phyloP scores from a whole-genome alignment of 2,329 filamentous ascomycete species.

The Stachybotrys elegans region DNA sequence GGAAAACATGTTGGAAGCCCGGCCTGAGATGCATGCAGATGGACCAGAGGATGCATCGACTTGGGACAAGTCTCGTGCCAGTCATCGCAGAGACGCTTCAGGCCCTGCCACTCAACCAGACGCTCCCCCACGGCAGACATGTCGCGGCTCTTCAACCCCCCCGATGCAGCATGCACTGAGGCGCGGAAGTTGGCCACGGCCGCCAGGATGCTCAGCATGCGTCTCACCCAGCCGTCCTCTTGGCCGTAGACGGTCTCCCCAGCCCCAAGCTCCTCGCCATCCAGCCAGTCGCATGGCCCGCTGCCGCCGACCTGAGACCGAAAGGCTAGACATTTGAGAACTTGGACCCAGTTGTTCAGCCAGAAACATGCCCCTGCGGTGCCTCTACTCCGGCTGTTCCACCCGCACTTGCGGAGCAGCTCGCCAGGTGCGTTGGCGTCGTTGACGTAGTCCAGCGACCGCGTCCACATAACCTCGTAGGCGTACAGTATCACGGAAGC shows the following conservation, averaged over 20 bases:
- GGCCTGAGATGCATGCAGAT: slow-evolving; percentile 64
- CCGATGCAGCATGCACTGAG: no score
- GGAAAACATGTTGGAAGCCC: slow-evolving; percentile 77
- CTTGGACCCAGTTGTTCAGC: slow-evolving; percentile 86
- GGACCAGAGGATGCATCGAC: slow-evolving; percentile 83
- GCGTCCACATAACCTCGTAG: slow-evolving; percentile 88
- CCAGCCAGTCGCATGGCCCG: slow-evolving; percentile 62
- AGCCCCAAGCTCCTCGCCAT: slow-evolving; percentile 41
- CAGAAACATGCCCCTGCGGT: slow-evolving; percentile 89
- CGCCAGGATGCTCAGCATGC: slow-evolving; percentile 82
- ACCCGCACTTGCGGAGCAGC: slow-evolving; percentile 82
- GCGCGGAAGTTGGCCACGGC: slow-evolving; percentile 84
- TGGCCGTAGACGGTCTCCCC: slow-evolving; percentile 35
- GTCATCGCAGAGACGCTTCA: slow-evolving; percentile 76
- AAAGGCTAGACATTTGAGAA: slow-evolving; percentile 82
- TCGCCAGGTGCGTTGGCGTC: slow-evolving; percentile 82
- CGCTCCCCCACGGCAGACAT: slow-evolving; percentile 51
- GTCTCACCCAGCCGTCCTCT: slow-evolving; percentile 83
- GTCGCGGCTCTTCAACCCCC: no score
- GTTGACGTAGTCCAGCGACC: slow-evolving; percentile 74
- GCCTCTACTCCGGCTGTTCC: slow-evolving; percentile 74
- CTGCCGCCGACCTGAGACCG: slow-evolving; percentile 87
- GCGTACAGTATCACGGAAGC: slow-evolving; percentile 86
- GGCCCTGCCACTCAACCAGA: slow-evolving; percentile 69
- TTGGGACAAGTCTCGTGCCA: slow-evolving; percentile 77